Conservation (phyloP, 1,139 yeast genomes). For the Geotrichum histeridarum region DNA sequence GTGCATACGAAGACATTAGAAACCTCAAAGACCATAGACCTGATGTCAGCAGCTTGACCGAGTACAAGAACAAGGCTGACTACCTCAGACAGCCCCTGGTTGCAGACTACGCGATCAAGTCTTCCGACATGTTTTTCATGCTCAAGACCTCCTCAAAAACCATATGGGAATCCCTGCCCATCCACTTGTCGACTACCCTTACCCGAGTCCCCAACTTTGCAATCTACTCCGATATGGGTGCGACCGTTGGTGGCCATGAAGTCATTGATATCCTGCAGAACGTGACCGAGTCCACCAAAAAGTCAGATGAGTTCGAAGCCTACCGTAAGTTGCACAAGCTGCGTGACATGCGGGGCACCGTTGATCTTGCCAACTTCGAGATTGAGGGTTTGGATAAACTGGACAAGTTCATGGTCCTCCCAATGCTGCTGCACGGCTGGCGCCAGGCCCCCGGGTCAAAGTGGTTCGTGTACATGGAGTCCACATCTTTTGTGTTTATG, state of each 20-base stretch:
- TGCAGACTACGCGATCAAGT: conserved; percentile 28
- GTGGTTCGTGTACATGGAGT: conserved; percentile 41
- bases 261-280: conserved; percentile 35
- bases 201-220: conserved; percentile 37
- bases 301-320: conserved; percentile 26
- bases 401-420: conserved; percentile 39
- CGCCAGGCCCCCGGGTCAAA: conserved; percentile 30
- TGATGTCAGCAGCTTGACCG: conserved; percentile 1
- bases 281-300: conserved; percentile 28
- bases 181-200: conserved; percentile 37
- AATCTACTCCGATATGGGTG: conserved; percentile 36
- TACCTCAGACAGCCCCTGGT: conserved; percentile 27
- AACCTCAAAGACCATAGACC: conserved; percentile 13
- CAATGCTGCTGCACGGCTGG: conserved; percentile 39
- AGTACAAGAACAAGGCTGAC: conserved; percentile 17
- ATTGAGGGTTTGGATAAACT: conserved; percentile 34
- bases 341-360: conserved; percentile 25
- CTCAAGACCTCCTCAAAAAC: conserved; percentile 39
- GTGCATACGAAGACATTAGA: conserved; percentile 5
- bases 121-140: conserved; percentile 33
- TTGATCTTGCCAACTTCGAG: conserved; percentile 17
- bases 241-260: conserved; percentile 34
- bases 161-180: conserved; percentile 38
- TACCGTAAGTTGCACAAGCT: conserved; percentile 31
- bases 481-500: conserved; percentile 35